phyloP scores from a whole-genome alignment of 78 protist genomes.

The Speleostelium caveatum region DNA sequence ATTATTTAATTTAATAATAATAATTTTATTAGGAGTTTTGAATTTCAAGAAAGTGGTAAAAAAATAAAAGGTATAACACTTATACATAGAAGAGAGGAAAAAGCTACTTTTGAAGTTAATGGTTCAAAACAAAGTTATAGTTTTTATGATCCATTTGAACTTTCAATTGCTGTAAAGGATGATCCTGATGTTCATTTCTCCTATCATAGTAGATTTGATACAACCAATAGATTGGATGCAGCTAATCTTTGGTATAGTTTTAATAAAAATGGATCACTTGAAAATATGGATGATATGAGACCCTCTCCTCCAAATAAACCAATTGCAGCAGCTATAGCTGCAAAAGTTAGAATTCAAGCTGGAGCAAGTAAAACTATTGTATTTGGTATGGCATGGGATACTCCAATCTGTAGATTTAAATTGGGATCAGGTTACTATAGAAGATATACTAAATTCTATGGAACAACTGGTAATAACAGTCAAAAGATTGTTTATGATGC shows the following conservation, averaged over 20 bases:
- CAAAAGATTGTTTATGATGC: constrained; percentile 64
- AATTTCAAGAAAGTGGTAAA: neutral
- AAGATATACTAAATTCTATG: constrained; percentile 78
- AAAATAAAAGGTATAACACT: constrained; percentile 36
- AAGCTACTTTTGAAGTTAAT: neutral
- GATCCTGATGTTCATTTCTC: constrained; percentile 21
- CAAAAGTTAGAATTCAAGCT: constrained; percentile 30
- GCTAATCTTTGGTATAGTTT: constrained; percentile 75
- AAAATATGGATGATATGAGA: constrained; percentile 40
- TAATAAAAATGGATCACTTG: constrained; percentile 45
- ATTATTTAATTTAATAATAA: neutral
- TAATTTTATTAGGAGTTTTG: neutral
- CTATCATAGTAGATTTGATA: constrained; percentile 37
- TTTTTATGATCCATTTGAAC: constrained; percentile 48
- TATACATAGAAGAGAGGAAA: constrained; percentile 4
- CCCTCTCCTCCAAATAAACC: constrained; percentile 62
- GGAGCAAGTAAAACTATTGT: constrained; percentile 33
- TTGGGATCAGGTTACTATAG: constrained; percentile 43
- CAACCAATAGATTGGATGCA: constrained; percentile 68
- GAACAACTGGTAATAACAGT: constrained; percentile 47
- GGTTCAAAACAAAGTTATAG: neutral
- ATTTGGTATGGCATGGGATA: constrained; percentile 72
- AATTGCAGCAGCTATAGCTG: constrained; percentile 76
- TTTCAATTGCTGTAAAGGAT: constrained; percentile 50
- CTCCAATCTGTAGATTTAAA: constrained; percentile 48